Percentiles rank a stretch among this genome's conserved stretches.
Evolutionary conservation across 306 rosid species (phyloP).

Genomic region (Phaseolus lunatus): DNA sequence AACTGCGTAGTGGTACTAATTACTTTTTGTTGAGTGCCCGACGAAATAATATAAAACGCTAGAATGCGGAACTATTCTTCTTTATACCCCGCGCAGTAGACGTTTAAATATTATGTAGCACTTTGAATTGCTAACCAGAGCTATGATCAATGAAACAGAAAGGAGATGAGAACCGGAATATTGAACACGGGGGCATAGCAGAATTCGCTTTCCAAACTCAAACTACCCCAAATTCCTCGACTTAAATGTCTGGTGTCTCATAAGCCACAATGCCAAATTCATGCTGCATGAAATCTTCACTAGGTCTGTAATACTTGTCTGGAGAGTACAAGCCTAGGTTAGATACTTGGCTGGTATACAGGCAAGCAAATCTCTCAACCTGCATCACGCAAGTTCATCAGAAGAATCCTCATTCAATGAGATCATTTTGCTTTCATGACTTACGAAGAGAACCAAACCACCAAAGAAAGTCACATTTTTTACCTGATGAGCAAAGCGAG

Average conservation of each 20-base stretch:
- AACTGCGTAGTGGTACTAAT: not conserved
- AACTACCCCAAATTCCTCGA: constrained; percentile 30
- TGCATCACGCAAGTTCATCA: constrained; percentile 42
- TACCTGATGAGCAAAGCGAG: constrained; percentile 99
- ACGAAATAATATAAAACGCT: constrained; percentile 23
- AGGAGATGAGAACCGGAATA: not conserved
- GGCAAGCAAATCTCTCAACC: constrained; percentile 99
- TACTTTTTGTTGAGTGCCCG: not conserved
- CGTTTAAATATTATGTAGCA: not conserved
- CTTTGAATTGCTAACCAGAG: constrained; percentile 7
- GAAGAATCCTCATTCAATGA: not conserved
- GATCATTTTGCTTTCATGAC: constrained; percentile 19
- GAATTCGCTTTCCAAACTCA: constrained; percentile 41
- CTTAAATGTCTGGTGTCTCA: constrained; percentile 44
- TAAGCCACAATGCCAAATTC: constrained; percentile 76
- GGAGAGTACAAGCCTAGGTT: constrained; percentile 91
- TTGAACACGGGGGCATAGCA: not conserved
- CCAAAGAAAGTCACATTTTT: constrained; percentile 31
- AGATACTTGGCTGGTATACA: constrained; percentile 92
- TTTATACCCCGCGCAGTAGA: not conserved
- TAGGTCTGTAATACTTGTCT: constrained; percentile 91
- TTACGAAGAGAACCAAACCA: not conserved
- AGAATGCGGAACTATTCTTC: not conserved
- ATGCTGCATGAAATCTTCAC: constrained; percentile 97
- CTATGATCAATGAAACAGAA: not conserved